These are phyloP conservation scores for Epithemia pelagica DNA, from an alignment of 108 stramenopile genomes.

Conservation along the genomic window DNA sequence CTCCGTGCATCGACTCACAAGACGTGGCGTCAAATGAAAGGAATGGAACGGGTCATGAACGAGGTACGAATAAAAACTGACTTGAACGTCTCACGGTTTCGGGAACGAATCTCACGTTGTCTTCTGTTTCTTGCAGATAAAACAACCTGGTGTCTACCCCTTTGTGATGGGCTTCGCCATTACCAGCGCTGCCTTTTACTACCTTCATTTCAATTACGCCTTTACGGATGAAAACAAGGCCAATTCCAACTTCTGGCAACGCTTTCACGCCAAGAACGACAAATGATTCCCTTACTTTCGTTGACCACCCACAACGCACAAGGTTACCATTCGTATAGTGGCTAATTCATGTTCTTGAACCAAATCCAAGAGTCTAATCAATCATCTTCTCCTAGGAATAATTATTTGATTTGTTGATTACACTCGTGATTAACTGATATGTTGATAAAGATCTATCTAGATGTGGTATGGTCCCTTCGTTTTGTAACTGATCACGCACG, in stretches of 20 bases:
- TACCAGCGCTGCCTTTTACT: neutral
- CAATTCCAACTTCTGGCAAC: slow-evolving; percentile 15
- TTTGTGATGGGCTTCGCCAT: slow-evolving; percentile 70
- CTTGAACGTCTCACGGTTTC: neutral
- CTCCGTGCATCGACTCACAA: slow-evolving; percentile 48
- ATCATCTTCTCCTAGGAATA: too few relatives aligned
- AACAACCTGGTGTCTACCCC: slow-evolving; percentile 64
- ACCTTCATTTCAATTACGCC: neutral
- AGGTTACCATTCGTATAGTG: too few relatives aligned
- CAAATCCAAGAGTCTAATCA: too few relatives aligned
- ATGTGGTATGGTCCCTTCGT: too few relatives aligned
- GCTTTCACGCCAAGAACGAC: slow-evolving; percentile 13
- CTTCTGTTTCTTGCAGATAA: slow-evolving; percentile 14
- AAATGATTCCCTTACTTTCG: too few relatives aligned
- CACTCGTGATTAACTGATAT: too few relatives aligned
- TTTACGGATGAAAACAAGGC: slow-evolving; percentile 9
- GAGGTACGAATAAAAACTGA: slow-evolving; percentile 23
- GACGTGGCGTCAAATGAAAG: slow-evolving; percentile 82
- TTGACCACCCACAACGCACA: too few relatives aligned
- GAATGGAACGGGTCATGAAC: slow-evolving; percentile 57
- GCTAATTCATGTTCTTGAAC: too few relatives aligned
- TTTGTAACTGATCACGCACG: too few relatives aligned
- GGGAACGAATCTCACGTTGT: neutral
- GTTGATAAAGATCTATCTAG: too few relatives aligned
- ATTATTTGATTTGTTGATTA: too few relatives aligned